Percentiles rank a stretch among this genome's conserved stretches.
These are phyloP conservation scores for Komagataea norvegica DNA, from an alignment of 1,139 yeast species.

Conservation along the genomic window DNA sequence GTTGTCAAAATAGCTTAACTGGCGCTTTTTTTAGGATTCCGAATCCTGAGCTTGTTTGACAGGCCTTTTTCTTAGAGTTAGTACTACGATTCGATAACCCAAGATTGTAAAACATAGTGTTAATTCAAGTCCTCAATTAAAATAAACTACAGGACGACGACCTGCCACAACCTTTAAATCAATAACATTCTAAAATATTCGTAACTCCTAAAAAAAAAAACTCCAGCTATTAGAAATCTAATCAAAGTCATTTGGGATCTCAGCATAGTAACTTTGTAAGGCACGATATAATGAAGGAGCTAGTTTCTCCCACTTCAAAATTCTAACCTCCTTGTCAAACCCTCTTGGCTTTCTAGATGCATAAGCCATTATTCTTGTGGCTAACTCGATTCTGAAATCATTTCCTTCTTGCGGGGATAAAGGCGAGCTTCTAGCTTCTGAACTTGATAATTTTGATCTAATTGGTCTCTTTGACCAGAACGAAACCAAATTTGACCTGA, in stretches of 20 bases:
- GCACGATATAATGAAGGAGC: conserved; percentile 59
- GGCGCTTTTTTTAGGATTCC: too few species aligned
- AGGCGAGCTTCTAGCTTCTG: conserved; percentile 22
- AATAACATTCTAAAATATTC: too few species aligned
- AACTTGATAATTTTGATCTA: conserved; percentile 40
- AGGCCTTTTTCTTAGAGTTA: too few species aligned
- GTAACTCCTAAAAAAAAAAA: too few species aligned
- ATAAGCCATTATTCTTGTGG: conserved; percentile 63
- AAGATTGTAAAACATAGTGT: too few species aligned
- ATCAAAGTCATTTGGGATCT: conserved; percentile 33
- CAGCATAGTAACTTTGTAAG: conserved; percentile 58
- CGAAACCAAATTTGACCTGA: conserved; percentile 61
- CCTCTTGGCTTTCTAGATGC: conserved; percentile 61
- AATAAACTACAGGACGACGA: too few species aligned
- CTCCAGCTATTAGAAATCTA: not conserved
- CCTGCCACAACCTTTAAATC: too few species aligned
- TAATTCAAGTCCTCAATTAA: too few species aligned
- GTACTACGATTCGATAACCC: too few species aligned
- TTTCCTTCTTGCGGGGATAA: too few species aligned
- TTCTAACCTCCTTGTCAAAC: conserved; percentile 62
- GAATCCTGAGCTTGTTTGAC: too few species aligned
- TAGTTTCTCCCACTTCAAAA: conserved; percentile 55
- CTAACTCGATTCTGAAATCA: conserved; percentile 31
- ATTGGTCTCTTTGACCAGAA: conserved; percentile 62
- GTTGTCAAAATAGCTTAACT: too few species aligned